phyloP scores from a whole-genome alignment of 352 stramenopile genomes.

The Thraustochytrium striatum region DNA sequence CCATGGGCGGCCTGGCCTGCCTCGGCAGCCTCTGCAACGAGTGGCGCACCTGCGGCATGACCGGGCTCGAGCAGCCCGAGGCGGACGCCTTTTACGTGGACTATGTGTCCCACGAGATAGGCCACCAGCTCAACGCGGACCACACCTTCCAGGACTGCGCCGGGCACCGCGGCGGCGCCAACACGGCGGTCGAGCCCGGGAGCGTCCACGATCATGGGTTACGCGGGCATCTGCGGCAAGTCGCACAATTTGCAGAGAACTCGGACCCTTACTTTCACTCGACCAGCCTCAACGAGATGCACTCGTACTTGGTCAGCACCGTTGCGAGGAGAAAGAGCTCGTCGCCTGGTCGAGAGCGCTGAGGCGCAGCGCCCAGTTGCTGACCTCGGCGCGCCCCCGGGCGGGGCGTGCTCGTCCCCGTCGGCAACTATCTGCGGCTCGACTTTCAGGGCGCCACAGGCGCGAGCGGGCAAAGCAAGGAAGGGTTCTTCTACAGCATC shows the following conservation, averaged over 20 bases:
- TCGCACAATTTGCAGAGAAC: background rate
- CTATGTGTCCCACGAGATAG: conserved; percentile 26
- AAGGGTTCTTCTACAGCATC: background rate
- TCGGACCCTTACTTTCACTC: background rate
- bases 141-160: conserved; percentile 19
- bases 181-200: background rate
- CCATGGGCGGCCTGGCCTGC: conserved; percentile 15
- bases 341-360: background rate
- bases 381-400: background rate
- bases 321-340: background rate
- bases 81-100: conserved; percentile 21
- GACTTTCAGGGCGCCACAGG: too few species aligned
- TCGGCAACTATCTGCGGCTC: background rate
- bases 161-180: background rate
- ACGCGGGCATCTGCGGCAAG: background rate
- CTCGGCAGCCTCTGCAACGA: background rate
- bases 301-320: too few species aligned
- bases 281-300: background rate
- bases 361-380: background rate
- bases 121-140: background rate
- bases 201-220: conserved; percentile 4
- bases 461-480: background rate
- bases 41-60: background rate
- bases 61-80: background rate
- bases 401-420: background rate